Conservation (phyloP, 805 yeast genomes). For the Hanseniaspora lindneri region DNA sequence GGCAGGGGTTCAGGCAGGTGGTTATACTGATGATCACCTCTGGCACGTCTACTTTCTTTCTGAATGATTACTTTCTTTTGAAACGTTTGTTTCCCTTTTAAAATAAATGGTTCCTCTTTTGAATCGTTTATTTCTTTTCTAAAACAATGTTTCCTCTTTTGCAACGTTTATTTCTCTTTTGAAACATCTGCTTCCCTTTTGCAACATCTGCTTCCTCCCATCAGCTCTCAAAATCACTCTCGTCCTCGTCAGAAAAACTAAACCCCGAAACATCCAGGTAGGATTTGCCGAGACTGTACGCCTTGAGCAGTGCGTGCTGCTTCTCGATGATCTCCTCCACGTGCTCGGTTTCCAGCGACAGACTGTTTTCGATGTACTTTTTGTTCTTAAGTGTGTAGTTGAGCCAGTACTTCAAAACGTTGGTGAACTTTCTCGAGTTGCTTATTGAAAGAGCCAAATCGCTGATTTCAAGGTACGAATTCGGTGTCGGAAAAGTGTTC, state of each 20-base stretch:
- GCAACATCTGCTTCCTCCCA: neutral
- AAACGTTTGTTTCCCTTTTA: too few species aligned
- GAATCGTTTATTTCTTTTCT: too few species aligned
- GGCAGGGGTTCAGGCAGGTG: too few species aligned
- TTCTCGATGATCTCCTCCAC: constrained; percentile 7
- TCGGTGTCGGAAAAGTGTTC: constrained; percentile 7
- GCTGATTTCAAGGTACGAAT: constrained; percentile 5
- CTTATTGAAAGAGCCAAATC: constrained; percentile 2
- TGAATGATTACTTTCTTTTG: too few species aligned
- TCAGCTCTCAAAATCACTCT: neutral
- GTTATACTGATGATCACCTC: too few species aligned
- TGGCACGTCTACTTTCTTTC: too few species aligned
- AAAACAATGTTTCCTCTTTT: too few species aligned
- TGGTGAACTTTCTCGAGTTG: constrained; percentile 4
- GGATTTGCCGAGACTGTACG: constrained; percentile 5
- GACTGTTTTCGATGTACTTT: neutral
- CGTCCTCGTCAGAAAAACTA: constrained; percentile 10
- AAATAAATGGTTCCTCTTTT: too few species aligned
- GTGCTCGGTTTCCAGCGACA: neutral
- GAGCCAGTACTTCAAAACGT: constrained; percentile 15
- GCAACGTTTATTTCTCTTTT: too few species aligned
- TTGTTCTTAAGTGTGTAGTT: constrained; percentile 6
- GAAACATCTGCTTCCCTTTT: neutral
- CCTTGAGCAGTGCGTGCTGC: constrained; percentile 4
- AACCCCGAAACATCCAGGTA: constrained; percentile 9